Evolutionary conservation across 2,329 filamentous ascomycete species (phyloP), one percentile per base, ranked within the genome.

Genomic region (Colletotrichum chrysophilum): DNA sequence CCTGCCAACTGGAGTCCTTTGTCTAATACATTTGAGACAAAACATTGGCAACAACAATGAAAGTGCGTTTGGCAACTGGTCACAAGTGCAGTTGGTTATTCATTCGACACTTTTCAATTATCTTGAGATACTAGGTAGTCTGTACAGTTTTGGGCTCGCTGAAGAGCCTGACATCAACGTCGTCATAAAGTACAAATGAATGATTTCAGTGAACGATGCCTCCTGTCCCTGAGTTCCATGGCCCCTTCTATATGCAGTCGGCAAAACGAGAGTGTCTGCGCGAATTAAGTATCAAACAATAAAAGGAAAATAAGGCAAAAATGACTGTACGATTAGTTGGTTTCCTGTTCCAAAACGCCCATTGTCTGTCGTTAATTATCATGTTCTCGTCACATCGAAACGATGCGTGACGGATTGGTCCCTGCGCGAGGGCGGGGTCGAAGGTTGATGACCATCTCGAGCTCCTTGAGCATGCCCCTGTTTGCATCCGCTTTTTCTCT

Each of bases 401-500:
- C 82, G 67, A 87, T 82, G 55, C 86, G 85, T 64, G 81, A 82
- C 24, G 81, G 78, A 18, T 80, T 80, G 76, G 77, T 81, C 75
- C 87, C 87, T 38, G 82, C 79, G 58, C 86, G 84, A 66, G 78
- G 84, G 77, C 81, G 82, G 8, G 88, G 88, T 30, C 88, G 84
- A 38, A 88, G 85, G 81, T 88, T 91, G 83, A 98, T 97, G 76
- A 99, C 92, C 78, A 95, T 96, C 86, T 98, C 95, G 74, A 99
- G 89, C 85, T 99, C 97, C 77, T 94, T 93, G 77, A 99, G 90
- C 95, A 99, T 98, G 79, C 94, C 95, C 58, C 93, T 94, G 77
- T 93, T 97, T 13, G 95, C 94, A 77, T 98, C 95, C 60, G 92
- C 88, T 81, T 94, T 94, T 79, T 96, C 94, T 71, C 93, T 91